Base-by-base conservation (phyloP, 441 rosid species). In the Adansonia rubrostipa region DNA sequence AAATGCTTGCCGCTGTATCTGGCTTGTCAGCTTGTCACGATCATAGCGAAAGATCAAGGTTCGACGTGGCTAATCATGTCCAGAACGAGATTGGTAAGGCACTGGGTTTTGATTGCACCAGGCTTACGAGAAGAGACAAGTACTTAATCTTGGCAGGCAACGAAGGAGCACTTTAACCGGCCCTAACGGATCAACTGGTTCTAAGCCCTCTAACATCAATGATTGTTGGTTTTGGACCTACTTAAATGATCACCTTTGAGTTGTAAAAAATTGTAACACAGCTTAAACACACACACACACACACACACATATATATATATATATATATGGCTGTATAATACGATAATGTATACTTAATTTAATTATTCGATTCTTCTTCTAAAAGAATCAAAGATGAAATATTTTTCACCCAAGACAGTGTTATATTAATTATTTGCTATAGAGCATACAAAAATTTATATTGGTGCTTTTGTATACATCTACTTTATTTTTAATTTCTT, bases 91-190 rank as follows among this genome's bases (percentile, higher is more conserved):
- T 90, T 48, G 92, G 88, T 6, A 77, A 75, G 42, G 90, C 86
- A 3, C 76, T 89, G 58, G 87, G 84, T 1, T 90, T 87, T 71
- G 78, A 80, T 74, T 83, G 92, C 76, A 90, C 93, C 15, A 82
- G 69, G 57, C 82, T 88, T 65, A 88, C 92, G 4, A 81, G 93
- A 50, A 88, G 80, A 82, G 92, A 90, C 73, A 90, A 90, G 84
- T 90, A 90, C 79, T 62, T 86, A 73, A 87, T 85, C 57, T 79
- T 90, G 83, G 93, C 92, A 0, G 92, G 93, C 8, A 86, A 90
- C 28, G 84, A 87, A 51, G 93, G 91, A 1, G 73, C 83, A 73
- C 4, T 56, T 36, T 10, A 71, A 13, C 20, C 33, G 40, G 56
- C 2, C 10, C 51, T 36, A 40, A 56, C 22, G 15, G 53, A 54